Base-by-base conservation (phyloP, 2,329 filamentous ascomycete genomes). In the Ophiostoma tasmaniense region DNA sequence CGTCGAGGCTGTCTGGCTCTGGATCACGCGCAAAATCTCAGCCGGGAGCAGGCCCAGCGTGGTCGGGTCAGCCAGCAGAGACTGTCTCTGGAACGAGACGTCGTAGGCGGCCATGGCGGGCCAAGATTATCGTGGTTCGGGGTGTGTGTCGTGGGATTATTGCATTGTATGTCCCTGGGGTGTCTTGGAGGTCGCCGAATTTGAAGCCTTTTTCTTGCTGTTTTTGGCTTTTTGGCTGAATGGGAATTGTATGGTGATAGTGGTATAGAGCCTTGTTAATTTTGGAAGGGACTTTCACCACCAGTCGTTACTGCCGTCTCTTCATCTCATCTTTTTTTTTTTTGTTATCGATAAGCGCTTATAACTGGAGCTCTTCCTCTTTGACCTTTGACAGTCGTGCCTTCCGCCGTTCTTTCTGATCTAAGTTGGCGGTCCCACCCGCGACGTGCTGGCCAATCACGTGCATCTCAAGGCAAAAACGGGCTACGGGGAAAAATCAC, bases 1-100 rank as follows among this genome's bases (percentile, higher is more conserved):
- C 65, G 65, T 62, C 62, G 67, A 59, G 2, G 62, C 17, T 14
- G 69, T 61, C 22, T 65, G 83, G 75, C 86, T 81, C 76, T 84
- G 84, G 77, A 95, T 85, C 73, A 89, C 82, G 75, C 86, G 82
- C 73, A 89, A 80, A 76, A 95, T 81, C 80, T 93, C 90, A 73
- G 82, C 79, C 55, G 92, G 90, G 73, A 96, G 78, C 74, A 88
- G 81, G 71, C 82, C 78, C 73, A 89, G 78, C 71, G 83, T 80
- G 74, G 78, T 78, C 78, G 81, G 76, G 73, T 89, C 84, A 74
- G 80, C 78, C 68, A 89, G 79, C 76, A 87, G 80, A 80, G 82
- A 83, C 79, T 81, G 79, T 77, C 81, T 82, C 79, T 85, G 83
- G 75, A 77, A 78, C 74, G 81, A 83, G 76, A 87, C 79, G 76